A percentile compares a stretch with the other conserved stretches of the same genome.
These are phyloP conservation scores for Camillea tinctor DNA, from an alignment of 2,329 filamentous ascomycete genomes.

Conservation along the genomic window DNA sequence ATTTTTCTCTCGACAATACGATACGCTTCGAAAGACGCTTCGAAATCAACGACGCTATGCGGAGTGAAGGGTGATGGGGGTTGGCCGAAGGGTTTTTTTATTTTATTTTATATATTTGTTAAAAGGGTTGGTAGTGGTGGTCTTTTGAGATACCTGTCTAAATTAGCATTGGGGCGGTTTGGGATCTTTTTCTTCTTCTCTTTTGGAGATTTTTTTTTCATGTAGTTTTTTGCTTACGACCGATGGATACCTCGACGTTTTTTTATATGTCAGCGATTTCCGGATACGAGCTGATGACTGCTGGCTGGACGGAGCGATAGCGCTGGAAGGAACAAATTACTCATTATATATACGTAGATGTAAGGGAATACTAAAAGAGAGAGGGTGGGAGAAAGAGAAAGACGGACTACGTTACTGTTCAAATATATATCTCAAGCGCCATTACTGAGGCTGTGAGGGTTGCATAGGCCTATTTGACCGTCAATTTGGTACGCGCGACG, in stretches of 20 bases:
- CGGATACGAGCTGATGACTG: constrained; percentile 15
- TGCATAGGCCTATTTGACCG: background rate
- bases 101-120: no score
- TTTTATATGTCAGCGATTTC: constrained; percentile 21
- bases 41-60: background rate
- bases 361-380: background rate
- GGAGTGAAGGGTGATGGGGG: background rate
- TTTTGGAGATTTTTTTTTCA: constrained; percentile 10
- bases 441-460: background rate
- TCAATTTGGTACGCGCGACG: background rate
- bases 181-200: constrained; percentile 18
- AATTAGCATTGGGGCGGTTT: constrained; percentile 24
- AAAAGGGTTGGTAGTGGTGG: constrained; percentile 6
- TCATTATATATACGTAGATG: background rate
- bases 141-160: constrained; percentile 17
- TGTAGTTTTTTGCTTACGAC: constrained; percentile 24
- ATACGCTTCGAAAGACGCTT: background rate
- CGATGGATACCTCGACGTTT: constrained; percentile 29
- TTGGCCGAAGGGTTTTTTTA: constrained; percentile 5
- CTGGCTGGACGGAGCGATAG: background rate
- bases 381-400: no score
- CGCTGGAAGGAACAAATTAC: background rate
- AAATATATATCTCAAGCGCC: background rate
- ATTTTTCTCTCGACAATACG: constrained; percentile 5
- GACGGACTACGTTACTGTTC: background rate